These are phyloP conservation scores for Microglena sp. DNA, from an alignment of 139 green algal genomes.

Conservation along the genomic window DNA sequence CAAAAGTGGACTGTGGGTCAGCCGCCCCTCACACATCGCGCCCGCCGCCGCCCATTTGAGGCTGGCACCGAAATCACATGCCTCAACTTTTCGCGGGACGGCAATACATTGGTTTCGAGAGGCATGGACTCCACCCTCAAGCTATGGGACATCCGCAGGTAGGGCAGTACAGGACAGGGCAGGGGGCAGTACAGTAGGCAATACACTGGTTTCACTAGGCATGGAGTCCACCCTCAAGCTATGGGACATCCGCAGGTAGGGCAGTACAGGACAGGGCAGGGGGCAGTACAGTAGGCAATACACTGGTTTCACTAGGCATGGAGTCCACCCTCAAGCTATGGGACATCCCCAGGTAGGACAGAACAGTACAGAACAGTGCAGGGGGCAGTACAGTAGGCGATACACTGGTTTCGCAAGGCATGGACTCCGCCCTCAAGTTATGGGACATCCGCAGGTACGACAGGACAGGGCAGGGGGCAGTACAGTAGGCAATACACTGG, in stretches of 20 bases:
- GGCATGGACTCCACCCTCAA: slow-evolving; percentile 79
- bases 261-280: too few relatives aligned
- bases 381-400: too few relatives aligned
- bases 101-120: slow-evolving; percentile 59
- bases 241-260: slow-evolving; percentile 58
- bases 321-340: slow-evolving; percentile 87
- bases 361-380: too few relatives aligned
- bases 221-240: slow-evolving; percentile 84
- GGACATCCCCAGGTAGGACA: slow-evolving; percentile 53
- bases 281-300: too few relatives aligned
- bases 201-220: slow-evolving; percentile 58
- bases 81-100: slow-evolving; percentile 65
- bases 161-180: too few relatives aligned
- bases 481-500: slow-evolving; percentile 50
- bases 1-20: slow-evolving; percentile 74
- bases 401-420: slow-evolving; percentile 59
- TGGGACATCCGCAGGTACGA: slow-evolving; percentile 60
- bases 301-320: slow-evolving; percentile 57
- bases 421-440: slow-evolving; percentile 82
- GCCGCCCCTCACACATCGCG: slow-evolving; percentile 36
- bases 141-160: slow-evolving; percentile 65
- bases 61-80: slow-evolving; percentile 59
- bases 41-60: slow-evolving; percentile 42
- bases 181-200: too few relatives aligned
- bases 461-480: too few relatives aligned